Evolutionary conservation across 177 flowering plant species (phyloP), one percentile per base, ranked within the genome.

Genomic region (Telopea speciosissima): DNA sequence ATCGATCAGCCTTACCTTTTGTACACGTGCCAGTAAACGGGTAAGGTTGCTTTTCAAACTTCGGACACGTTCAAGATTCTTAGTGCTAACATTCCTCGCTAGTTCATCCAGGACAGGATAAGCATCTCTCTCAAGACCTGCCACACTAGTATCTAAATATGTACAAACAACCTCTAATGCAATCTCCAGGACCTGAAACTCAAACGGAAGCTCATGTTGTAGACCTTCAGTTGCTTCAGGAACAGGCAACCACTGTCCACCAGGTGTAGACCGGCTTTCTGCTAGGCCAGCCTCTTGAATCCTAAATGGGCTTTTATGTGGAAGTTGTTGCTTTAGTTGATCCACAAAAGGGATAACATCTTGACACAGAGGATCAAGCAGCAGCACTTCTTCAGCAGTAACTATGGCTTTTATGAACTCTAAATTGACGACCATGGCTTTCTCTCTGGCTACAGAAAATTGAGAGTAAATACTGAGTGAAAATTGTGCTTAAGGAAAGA

Each of bases 11-110:
- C 62, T 49, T 83, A 94, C 99, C 97, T 95, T 95, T 67, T 95
- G 97, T 8, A 95, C 97, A 61, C 97, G 93, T 22, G 99, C 99
- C 79, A 95, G 99, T 67, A 92, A 73, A 54, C 88, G 92, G 8
- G 99, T 95, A 54, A 95, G 97, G 76, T 88, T 90, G 80, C 97
- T 95, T 82, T 95, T 92, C 80, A 95, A 77, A 79, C 88, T 95
- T 52, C 97, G 79, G 24, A 94, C 97, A 70, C 76, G 91, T 81
- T 94, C 97, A 70, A 94, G 97, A 81, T 88, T 94, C 80, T 89
- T 92, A 22, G 93, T 88, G 78, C 99, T 92, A 72, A 92, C 94
- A 77, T 86, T 88, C 74, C 85, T 86, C 59, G 97, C 97, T 76
- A 95, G 78, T 74, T 95, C 97, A 79, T 95, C 99, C 80, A 95